Conservation (phyloP, 164 flowering plant species). For the Paratinospora sagittata region DNA sequence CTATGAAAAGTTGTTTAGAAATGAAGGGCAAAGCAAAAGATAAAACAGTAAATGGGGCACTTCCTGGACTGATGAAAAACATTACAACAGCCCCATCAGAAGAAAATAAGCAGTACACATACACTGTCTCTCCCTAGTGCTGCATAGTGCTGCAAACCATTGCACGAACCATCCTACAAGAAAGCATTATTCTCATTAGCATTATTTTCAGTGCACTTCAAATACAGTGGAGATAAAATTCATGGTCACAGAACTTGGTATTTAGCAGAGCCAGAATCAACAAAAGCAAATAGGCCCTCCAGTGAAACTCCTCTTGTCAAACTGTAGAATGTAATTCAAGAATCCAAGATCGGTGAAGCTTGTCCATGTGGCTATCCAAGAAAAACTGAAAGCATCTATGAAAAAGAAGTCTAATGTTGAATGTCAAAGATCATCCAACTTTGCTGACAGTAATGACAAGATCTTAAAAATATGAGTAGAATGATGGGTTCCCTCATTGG, state of each 20-base stretch:
- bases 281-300: not conserved
- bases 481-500: too few relatives aligned
- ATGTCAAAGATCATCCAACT: too few relatives aligned
- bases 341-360: not conserved
- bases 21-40: not conserved
- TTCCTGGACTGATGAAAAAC: not conserved
- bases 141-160: constrained; percentile 97
- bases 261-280: not conserved
- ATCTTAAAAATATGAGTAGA: too few relatives aligned
- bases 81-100: not conserved
- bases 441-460: too few relatives aligned
- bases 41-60: not conserved
- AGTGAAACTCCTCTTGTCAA: not conserved
- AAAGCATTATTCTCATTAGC: constrained; percentile 11
- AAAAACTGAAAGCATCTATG: not conserved
- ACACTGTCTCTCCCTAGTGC: constrained; percentile 93
- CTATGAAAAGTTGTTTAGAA: not conserved
- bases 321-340: not conserved
- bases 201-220: not conserved
- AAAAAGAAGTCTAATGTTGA: too few relatives aligned
- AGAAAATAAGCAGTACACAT: constrained; percentile 24
- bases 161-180: constrained; percentile 93
- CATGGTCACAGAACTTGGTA: not conserved
- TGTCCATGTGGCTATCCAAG: not conserved
- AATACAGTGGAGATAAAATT: not conserved